phyloP scores from a whole-genome alignment of 768 basidiomycete species.

The Lactarius akahatsu region DNA sequence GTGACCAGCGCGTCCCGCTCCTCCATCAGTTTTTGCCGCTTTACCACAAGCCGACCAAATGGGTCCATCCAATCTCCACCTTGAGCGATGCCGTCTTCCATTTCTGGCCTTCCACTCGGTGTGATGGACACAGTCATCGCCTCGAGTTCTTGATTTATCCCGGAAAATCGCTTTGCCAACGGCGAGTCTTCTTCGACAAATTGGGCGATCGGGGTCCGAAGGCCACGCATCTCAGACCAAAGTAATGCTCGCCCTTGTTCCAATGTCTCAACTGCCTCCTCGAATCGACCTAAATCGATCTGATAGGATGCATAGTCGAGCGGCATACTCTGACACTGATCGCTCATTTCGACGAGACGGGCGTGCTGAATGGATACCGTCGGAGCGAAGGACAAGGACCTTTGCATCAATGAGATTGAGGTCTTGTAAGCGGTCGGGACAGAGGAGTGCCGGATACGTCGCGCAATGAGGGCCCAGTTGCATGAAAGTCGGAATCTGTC shows the following conservation, averaged over 20 bases:
- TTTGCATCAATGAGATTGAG: not conserved
- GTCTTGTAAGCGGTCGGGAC: not conserved
- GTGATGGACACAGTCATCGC: not conserved
- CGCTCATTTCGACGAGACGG: not conserved
- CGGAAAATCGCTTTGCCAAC: not conserved
- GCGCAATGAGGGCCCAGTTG: constrained; percentile 10
- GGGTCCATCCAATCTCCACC: not conserved
- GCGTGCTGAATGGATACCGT: constrained; percentile 3
- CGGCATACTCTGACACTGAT: not conserved
- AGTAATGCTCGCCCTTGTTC: not conserved
- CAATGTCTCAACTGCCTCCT: constrained; percentile 13
- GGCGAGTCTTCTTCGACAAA: not conserved
- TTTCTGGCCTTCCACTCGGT: not conserved
- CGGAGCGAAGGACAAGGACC: not conserved
- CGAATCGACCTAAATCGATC: not conserved
- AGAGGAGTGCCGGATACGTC: not conserved
- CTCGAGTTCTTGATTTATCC: constrained; percentile 11
- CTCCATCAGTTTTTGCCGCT: not conserved
- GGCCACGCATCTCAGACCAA: not conserved
- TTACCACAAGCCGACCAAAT: constrained; percentile 11
- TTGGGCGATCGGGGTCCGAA: not conserved
- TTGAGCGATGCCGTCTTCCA: no score
- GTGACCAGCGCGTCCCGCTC: constrained; percentile 7
- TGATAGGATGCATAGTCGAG: constrained; percentile 7
- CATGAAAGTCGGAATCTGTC: constrained; percentile 11